These are phyloP conservation scores for Inga oerstediana DNA, from an alignment of 306 rosid genomes.

Conservation along the genomic window DNA sequence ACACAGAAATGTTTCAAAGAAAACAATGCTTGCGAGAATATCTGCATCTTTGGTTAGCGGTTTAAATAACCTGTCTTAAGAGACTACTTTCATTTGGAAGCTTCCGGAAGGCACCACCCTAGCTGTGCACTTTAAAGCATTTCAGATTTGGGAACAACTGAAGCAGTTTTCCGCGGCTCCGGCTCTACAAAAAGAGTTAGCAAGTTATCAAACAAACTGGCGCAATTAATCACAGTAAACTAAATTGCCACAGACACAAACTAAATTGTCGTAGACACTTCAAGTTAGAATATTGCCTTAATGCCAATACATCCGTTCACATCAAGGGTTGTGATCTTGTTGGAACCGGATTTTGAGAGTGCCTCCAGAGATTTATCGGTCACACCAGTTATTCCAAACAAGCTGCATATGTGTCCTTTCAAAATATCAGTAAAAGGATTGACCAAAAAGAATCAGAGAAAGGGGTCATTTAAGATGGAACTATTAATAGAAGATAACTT, in stretches of 20 bases:
- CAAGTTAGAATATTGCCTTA: conserved; percentile 52
- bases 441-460: background rate
- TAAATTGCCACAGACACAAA: background rate
- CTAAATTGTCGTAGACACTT: conserved; percentile 1
- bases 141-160: conserved; percentile 66
- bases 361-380: conserved; percentile 74
- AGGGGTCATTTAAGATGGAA: conserved; percentile 3
- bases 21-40: background rate
- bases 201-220: conserved; percentile 20
- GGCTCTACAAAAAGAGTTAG: conserved; percentile 52
- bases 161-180: conserved; percentile 74
- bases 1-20: background rate
- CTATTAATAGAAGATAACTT: background rate
- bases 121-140: conserved; percentile 92
- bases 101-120: conserved; percentile 26
- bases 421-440: conserved; percentile 33
- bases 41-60: background rate
- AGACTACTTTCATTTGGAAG: conserved; percentile 17
- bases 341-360: conserved; percentile 66
- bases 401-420: conserved; percentile 47
- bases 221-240: conserved; percentile 11
- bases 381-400: conserved; percentile 77
- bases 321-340: conserved; percentile 74
- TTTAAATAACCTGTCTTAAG: conserved; percentile 6
- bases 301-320: conserved; percentile 90